Evolutionary conservation across 768 basidiomycete genomes (phyloP).

Genomic region (Omphalotus guepiniiformis): DNA sequence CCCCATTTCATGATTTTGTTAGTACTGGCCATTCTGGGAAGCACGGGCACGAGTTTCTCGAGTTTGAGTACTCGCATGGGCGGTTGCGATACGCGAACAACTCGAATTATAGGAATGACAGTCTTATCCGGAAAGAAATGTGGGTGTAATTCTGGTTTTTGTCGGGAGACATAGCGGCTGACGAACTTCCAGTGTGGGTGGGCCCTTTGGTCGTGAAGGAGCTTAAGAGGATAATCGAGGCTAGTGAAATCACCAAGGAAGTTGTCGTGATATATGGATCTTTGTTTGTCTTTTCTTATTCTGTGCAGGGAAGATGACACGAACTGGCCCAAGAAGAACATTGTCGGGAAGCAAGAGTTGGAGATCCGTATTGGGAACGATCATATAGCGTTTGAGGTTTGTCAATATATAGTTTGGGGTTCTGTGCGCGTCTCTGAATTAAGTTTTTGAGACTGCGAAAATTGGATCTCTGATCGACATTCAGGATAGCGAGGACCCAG

Average conservation of each 20-base stretch:
- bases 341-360: conserved; percentile 96
- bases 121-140: conserved; percentile 98
- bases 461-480: conserved; percentile 97
- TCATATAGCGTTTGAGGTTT: conserved; percentile 94
- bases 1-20: conserved; percentile 9
- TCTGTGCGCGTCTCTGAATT: conserved; percentile 1
- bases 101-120: conserved; percentile 98
- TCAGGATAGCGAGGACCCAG: conserved; percentile 94
- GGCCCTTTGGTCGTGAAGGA: conserved; percentile 91
- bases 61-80: conserved; percentile 97
- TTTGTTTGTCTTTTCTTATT: neutral
- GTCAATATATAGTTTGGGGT: conserved; percentile 16
- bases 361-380: conserved; percentile 93
- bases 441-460: conserved; percentile 80
- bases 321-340: conserved; percentile 99
- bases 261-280: conserved; percentile 15
- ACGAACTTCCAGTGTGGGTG: conserved; percentile 75
- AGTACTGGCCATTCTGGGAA: conserved; percentile 99
- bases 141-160: conserved; percentile 36
- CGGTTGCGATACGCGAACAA: conserved; percentile 98
- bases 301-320: conserved; percentile 87
- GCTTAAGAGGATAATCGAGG: conserved; percentile 88
- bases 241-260: conserved; percentile 93
- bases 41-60: conserved; percentile 96
- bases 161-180: too few species aligned